These are phyloP conservation scores for Persicaria tinctoria DNA, from an alignment of 148 eudicot species.

Conservation along the genomic window DNA sequence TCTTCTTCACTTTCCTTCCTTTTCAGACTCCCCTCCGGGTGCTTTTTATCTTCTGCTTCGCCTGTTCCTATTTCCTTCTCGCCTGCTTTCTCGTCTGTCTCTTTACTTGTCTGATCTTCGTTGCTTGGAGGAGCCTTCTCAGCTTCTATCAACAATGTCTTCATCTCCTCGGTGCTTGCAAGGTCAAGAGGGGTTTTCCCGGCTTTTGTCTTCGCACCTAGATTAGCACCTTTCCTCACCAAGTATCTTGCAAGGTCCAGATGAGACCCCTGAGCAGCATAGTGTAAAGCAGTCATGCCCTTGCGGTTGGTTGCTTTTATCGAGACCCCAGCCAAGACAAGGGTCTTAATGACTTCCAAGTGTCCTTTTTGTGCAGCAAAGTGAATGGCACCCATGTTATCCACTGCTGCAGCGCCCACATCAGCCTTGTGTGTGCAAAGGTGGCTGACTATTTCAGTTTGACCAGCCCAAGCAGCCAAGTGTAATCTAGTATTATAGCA, in stretches of 20 bases:
- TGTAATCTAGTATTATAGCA: conserved; percentile 47
- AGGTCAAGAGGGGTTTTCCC: conserved; percentile 77
- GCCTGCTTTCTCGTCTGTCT: conserved; percentile 27
- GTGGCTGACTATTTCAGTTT: conserved; percentile 51
- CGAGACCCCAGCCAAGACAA: conserved; percentile 60
- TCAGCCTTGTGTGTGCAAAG: conserved; percentile 92
- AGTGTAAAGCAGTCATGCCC: conserved; percentile 91
- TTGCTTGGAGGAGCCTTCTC: conserved; percentile 25
- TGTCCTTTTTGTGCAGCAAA: conserved; percentile 96
- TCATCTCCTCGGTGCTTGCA: conserved; percentile 71
- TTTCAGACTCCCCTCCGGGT: conserved; percentile 35
- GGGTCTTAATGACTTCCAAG: conserved; percentile 63
- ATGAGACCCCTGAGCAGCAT: conserved; percentile 86
- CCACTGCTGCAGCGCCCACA: conserved; percentile 93
- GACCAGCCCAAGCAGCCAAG: conserved; percentile 99
- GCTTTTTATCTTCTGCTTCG: conserved; percentile 21
- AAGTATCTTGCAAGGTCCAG: conserved; percentile 69
- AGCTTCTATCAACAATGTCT: conserved; percentile 39
- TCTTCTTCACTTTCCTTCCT: conserved; percentile 47
- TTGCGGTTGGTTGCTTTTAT: conserved; percentile 68
- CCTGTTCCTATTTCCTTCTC: conserved; percentile 18
- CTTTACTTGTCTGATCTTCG: conserved; percentile 21
- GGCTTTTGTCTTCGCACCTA: conserved; percentile 59
- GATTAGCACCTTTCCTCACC: conserved; percentile 70
- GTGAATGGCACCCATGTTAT: conserved; percentile 93